Percentiles rank a stretch among this genome's conserved stretches.
Conservation (phyloP, 2,329 filamentous ascomycete species). For the Atkinsonella texensis region DNA sequence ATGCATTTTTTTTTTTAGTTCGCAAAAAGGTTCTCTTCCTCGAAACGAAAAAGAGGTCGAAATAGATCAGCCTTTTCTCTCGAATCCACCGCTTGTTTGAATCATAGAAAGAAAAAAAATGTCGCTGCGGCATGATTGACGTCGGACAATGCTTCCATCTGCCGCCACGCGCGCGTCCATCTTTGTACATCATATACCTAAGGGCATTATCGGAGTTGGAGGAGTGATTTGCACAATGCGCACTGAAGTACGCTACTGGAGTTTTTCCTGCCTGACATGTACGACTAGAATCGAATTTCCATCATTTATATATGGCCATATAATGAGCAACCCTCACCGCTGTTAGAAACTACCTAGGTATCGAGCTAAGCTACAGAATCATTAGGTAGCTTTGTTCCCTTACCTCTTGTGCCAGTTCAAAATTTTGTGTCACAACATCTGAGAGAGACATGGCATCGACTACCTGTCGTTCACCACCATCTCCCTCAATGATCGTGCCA, state of each 20-base stretch:
- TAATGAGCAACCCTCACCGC: not conserved
- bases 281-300: not conserved
- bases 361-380: constrained; percentile 3
- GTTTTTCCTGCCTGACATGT: not conserved
- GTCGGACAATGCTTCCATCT: not conserved
- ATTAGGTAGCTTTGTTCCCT: not conserved
- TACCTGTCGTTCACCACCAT: not conserved
- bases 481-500: not conserved
- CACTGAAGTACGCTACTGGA: not conserved
- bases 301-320: not conserved
- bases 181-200: constrained; percentile 18
- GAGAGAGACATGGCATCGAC: not conserved
- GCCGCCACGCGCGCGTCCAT: not conserved
- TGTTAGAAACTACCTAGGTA: not conserved
- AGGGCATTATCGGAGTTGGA: constrained; percentile 19
- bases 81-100: not conserved
- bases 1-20: constrained; percentile 39
- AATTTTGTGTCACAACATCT: not conserved
- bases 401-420: not conserved
- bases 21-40: constrained; percentile 93
- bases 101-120: not conserved
- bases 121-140: not conserved
- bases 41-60: constrained; percentile 73
- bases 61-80: constrained; percentile 22
- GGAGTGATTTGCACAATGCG: constrained; percentile 6